phyloP scores from a whole-genome alignment of 805 yeast species.

The Lipomyces oligophaga region DNA sequence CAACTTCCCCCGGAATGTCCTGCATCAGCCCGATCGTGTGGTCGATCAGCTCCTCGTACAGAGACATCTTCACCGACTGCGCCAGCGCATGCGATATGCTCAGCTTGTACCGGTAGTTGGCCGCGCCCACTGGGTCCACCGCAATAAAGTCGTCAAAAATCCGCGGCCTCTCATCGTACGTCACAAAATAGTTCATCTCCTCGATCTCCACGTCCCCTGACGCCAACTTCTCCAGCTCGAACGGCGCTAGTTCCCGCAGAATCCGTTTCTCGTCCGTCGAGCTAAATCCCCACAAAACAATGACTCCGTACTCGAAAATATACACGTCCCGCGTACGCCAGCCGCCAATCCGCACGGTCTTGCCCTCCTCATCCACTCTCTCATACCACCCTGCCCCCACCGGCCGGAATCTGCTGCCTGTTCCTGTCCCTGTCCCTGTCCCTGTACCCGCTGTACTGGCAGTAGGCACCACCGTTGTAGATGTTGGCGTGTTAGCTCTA shows the following conservation, averaged over 20 bases:
- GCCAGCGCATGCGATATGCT: conserved; percentile 95
- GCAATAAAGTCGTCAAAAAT: conserved; percentile 89
- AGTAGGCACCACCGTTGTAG: neutral
- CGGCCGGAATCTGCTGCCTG: conserved; percentile 53
- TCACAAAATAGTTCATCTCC: conserved; percentile 91
- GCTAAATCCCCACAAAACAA: conserved; percentile 93
- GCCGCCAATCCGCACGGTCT: conserved; percentile 84
- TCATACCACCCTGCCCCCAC: conserved; percentile 40
- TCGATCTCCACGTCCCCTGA: conserved; percentile 90
- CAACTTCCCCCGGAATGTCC: conserved; percentile 94
- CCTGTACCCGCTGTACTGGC: neutral
- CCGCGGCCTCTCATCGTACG: conserved; percentile 91
- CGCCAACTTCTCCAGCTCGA: conserved; percentile 84
- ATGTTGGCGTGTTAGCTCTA: neutral
- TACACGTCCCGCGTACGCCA: conserved; percentile 68
- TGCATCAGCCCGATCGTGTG: conserved; percentile 96
- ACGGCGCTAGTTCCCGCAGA: conserved; percentile 77
- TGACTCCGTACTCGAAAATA: conserved; percentile 94
- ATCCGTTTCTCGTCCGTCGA: conserved; percentile 78
- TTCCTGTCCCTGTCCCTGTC: neutral
- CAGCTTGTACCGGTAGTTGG: conserved; percentile 84
- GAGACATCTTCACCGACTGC: conserved; percentile 89
- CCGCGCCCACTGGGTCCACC: conserved; percentile 82
- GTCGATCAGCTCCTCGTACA: conserved; percentile 93
- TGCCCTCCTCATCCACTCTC: conserved; percentile 88